Evolutionary conservation across 1,284 basidiomycete genomes (phyloP).

Genomic region (Veloboletus limbatus): DNA sequence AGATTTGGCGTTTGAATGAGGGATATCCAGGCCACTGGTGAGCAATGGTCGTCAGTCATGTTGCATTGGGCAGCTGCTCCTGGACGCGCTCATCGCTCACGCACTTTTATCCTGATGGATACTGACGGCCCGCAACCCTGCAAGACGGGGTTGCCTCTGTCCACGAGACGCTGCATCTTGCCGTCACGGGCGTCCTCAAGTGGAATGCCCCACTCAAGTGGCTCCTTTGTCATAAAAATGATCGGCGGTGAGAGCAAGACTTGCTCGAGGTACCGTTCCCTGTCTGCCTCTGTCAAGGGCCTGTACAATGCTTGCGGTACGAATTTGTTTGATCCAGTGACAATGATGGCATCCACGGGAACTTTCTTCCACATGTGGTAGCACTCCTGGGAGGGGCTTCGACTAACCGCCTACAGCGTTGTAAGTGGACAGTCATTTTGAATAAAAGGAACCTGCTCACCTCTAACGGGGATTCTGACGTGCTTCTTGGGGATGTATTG

Average conservation of each 20-base stretch:
- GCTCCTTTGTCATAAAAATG: conserved; percentile 51
- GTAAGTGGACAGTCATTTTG: background rate
- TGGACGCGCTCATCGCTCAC: conserved; percentile 47
- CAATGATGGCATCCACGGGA: conserved; percentile 14
- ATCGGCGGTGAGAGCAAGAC: conserved; percentile 57
- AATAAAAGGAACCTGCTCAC: conserved; percentile 4
- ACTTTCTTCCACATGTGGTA: conserved; percentile 15
- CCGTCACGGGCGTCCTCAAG: conserved; percentile 48
- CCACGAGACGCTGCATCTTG: conserved; percentile 38
- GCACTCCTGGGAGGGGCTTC: conserved; percentile 15
- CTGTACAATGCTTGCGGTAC: conserved; percentile 65
- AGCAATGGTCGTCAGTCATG: background rate
- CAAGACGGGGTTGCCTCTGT: conserved; percentile 57
- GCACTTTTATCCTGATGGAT: conserved; percentile 58
- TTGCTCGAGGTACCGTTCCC: conserved; percentile 65
- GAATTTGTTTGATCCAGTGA: conserved; percentile 38
- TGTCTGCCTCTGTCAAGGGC: conserved; percentile 66
- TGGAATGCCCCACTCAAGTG: conserved; percentile 54
- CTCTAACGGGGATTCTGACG: background rate
- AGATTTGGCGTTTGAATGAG: conserved; percentile 66
- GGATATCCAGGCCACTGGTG: conserved; percentile 71
- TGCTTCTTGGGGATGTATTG: background rate
- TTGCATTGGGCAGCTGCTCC: conserved; percentile 6
- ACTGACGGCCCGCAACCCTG: conserved; percentile 65
- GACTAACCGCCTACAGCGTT: background rate